Percentiles rank a stretch among this genome's conserved stretches.
These are phyloP conservation scores for Diaporthe citri DNA, from an alignment of 2,329 filamentous ascomycete genomes.

Conservation along the genomic window DNA sequence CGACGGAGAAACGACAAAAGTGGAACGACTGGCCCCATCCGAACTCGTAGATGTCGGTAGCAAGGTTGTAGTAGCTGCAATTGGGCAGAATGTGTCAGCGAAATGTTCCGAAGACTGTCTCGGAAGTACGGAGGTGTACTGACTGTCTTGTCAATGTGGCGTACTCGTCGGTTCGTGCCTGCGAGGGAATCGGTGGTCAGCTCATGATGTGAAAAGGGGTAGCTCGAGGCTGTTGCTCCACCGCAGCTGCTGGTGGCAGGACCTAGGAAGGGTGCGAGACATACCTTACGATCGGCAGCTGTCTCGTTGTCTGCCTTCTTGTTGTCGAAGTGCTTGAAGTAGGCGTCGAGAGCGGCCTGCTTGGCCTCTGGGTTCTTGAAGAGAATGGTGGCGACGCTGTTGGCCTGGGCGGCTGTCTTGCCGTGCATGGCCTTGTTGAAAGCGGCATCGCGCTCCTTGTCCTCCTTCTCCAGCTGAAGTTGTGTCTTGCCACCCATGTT, in stretches of 20 bases:
- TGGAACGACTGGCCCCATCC: constrained; percentile 98
- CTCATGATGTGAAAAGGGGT: neutral
- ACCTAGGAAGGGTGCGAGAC: constrained; percentile 44
- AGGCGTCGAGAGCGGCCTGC: constrained; percentile 79
- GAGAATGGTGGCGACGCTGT: constrained; percentile 85
- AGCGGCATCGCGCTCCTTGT: constrained; percentile 86
- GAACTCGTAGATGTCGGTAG: constrained; percentile 97
- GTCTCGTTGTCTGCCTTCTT: constrained; percentile 83
- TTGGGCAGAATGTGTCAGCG: constrained; percentile 41
- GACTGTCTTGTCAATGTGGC: constrained; percentile 94
- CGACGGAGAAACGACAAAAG: constrained; percentile 92
- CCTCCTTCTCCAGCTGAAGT: constrained; percentile 78
- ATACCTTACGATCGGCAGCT: constrained; percentile 81
- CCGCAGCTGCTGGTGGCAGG: neutral
- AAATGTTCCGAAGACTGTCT: neutral
- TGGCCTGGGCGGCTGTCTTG: constrained; percentile 74
- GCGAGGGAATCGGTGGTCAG: constrained; percentile 43
- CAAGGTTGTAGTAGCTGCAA: constrained; percentile 91
- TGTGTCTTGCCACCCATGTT: constrained; percentile 37
- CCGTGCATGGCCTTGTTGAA: constrained; percentile 93
- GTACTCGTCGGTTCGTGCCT: constrained; percentile 88
- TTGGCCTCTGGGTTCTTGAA: constrained; percentile 75
- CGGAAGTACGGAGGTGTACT: constrained; percentile 50
- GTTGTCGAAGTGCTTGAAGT: constrained; percentile 91
- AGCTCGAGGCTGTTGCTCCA: neutral